Percentiles rank a stretch among this genome's conserved stretches.
phyloP scores from a whole-genome alignment of 805 yeast species.

The Cyberlindnera samutprakarnensis region DNA sequence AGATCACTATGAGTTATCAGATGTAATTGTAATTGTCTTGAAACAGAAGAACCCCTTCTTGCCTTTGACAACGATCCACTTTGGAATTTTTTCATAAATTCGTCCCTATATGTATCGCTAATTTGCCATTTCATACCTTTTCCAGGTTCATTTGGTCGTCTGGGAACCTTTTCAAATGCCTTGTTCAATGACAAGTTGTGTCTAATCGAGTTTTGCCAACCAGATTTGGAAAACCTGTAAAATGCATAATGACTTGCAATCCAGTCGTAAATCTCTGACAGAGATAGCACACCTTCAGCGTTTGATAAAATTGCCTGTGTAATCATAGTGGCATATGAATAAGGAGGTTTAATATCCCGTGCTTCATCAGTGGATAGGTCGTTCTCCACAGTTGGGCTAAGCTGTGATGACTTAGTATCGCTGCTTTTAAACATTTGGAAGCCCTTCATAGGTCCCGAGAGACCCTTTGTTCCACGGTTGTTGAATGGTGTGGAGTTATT shows the following conservation, averaged over 20 bases:
- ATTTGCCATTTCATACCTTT: constrained; percentile 99
- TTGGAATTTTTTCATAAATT: constrained; percentile 72
- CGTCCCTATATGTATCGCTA: constrained; percentile 74
- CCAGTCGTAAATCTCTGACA: constrained; percentile 90
- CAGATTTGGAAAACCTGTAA: constrained; percentile 85
- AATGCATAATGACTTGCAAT: constrained; percentile 83
- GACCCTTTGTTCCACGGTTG: not conserved
- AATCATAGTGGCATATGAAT: constrained; percentile 95
- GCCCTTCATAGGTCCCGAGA: constrained; percentile 28
- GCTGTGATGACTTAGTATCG: constrained; percentile 1
- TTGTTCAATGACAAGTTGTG: constrained; percentile 91
- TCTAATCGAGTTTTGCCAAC: constrained; percentile 98
- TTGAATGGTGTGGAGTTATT: constrained; percentile 7
- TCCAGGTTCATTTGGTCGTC: constrained; percentile 94
- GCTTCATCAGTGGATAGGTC: constrained; percentile 87
- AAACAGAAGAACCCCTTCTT: constrained; percentile 74
- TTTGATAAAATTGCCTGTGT: constrained; percentile 93
- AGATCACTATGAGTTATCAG: constrained; percentile 39
- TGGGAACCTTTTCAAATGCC: constrained; percentile 95
- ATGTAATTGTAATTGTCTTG: constrained; percentile 73
- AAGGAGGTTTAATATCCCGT: constrained; percentile 93
- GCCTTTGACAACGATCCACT: constrained; percentile 68
- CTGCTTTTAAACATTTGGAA: constrained; percentile 48
- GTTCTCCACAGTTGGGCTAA: constrained; percentile 23
- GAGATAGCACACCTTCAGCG: constrained; percentile 77